Base-by-base conservation (phyloP, 2,329 filamentous ascomycete genomes). In the Neonectria ditissima region DNA sequence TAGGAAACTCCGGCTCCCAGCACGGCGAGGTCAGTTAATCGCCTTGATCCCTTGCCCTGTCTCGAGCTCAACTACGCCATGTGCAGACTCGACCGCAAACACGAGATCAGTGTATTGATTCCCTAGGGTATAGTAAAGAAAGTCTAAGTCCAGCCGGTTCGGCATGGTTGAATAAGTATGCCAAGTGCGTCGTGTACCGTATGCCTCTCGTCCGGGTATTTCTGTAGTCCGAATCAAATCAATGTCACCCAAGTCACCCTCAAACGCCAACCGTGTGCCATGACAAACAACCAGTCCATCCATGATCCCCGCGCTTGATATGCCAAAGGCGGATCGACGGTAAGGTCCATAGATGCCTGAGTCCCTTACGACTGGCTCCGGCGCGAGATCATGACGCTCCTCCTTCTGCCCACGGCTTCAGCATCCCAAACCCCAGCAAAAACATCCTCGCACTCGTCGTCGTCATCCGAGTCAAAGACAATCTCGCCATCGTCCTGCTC, bases 381-480 rank as follows among this genome's bases (percentile, higher is more conserved):
- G 53, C 69, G 73, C 44, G 73, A 69, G 32, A 77, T 73, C 71
- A 79, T 81, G 34, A 77, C 77, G 22, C 74, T 78, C 55, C 85
- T 80, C 55, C 85, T 79, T 71, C 77, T 80, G 1, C 83, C 82
- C 13, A 84, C 86, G 1, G 77, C 78, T 24, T 83, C 82, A 2
- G 86, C 78, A 70, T 90, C 83, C 89, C 89, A 91, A 5, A 80
- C 81, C 1, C 89, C 89, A 0, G 83, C 79, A 75, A 91, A 91
- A 34, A 91, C 78, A 45, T 90, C 88, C 59, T 91, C 88, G 55
- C 89, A 90, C 73, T 91, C 89, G 41, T 90, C 87, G 63, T 90
- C 87, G 65, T 91, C 86, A 9, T 86, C 85, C 22, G 86, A 89
- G 78, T 91, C 86, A 68, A 90, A 90, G 43, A 82, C 80, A 16